Evolutionary conservation across 441 rosid species (phyloP), one percentile per base, ranked within the genome.

Genomic region (Adansonia madagascariensis): DNA sequence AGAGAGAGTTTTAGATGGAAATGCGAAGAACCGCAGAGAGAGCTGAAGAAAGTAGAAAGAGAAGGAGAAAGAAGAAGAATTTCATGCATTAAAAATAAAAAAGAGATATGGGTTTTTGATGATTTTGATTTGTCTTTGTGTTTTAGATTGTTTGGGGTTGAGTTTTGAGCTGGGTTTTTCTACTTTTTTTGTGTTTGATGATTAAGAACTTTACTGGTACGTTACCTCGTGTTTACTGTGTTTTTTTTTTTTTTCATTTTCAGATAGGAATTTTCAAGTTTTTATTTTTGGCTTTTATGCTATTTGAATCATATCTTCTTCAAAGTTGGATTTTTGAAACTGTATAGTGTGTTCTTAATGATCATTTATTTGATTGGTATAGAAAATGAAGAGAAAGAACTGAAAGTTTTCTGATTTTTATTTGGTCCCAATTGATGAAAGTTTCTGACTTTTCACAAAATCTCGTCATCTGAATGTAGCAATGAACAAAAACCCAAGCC

Each of bases 11-110:
- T 78, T 63, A 8, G 47, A 83, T 87, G 84, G 83, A 62, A 79
- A 79, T 80, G 74, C 52, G 62, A 69, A 71, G 80, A 78, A 71
- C 77, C 41, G 66, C 78, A 62, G 43, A 61, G n/a, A 57, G 73
- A 65, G 75, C 39, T 64, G 70, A 79, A 57, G 75, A 64, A 15
- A 80, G 67, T 31, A 49, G 79, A 44, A 66, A 79, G 71, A 77
- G 83, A 66, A 77, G 85, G 41, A 82, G 73, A 69, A 88, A 82
- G 84, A 84, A 75, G 79, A 84, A 43, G 73, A 35, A 43, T 74
- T 79, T 71, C 1, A 18, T 62, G 35, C 52, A 53, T 11, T 64
- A n/a, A 64, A 20, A 4, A 46, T 22, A 35, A 15, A 64, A n/a
- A 1, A n/a, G 24, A 55, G 66, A 39, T 18, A 44, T 76, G 72